phyloP scores from a whole-genome alignment of 805 yeast species.

The Hyphopichia homilentoma region DNA sequence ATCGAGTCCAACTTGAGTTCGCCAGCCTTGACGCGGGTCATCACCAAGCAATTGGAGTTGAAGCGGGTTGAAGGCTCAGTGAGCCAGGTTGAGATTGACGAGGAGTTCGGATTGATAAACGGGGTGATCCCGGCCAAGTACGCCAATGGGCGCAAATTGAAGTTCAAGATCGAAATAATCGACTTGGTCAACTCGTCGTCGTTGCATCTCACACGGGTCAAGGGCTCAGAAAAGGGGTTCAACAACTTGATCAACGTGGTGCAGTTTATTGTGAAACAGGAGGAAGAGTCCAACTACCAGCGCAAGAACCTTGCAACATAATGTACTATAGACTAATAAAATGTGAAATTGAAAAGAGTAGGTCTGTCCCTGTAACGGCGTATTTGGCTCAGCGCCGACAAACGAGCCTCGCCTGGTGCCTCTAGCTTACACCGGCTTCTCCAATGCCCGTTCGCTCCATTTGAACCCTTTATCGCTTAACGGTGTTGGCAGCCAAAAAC shows the following conservation, averaged over 20 bases:
- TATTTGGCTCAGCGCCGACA: too few species aligned
- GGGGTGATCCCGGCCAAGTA: slow-evolving; percentile 47
- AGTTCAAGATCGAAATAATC: slow-evolving; percentile 42
- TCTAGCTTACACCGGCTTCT: too few species aligned
- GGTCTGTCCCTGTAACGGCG: too few species aligned
- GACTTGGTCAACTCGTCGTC: slow-evolving; percentile 35
- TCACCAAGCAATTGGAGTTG: slow-evolving; percentile 40
- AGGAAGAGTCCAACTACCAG: too few species aligned
- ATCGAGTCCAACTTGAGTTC: slow-evolving; percentile 32
- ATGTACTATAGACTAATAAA: too few species aligned
- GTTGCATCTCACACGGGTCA: slow-evolving; percentile 38
- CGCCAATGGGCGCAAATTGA: slow-evolving; percentile 46
- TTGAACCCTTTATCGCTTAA: too few species aligned
- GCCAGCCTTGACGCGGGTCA: slow-evolving; percentile 26
- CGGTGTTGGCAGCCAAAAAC: too few species aligned
- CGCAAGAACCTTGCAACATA: too few species aligned
- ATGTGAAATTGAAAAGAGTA: too few species aligned
- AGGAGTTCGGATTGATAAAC: slow-evolving; percentile 39
- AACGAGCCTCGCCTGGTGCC: too few species aligned
- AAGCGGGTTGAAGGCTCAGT: slow-evolving; percentile 50
- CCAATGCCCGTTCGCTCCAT: too few species aligned
- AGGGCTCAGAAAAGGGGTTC: slow-evolving; percentile 47
- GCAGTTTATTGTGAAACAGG: slow-evolving; percentile 42
- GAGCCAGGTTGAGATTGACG: slow-evolving; percentile 37
- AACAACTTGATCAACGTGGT: slow-evolving; percentile 40